A percentile compares a stretch with the other conserved stretches of the same genome.
Conservation (phyloP, 2,329 filamentous ascomycete genomes). For the Calycina herbarum region DNA sequence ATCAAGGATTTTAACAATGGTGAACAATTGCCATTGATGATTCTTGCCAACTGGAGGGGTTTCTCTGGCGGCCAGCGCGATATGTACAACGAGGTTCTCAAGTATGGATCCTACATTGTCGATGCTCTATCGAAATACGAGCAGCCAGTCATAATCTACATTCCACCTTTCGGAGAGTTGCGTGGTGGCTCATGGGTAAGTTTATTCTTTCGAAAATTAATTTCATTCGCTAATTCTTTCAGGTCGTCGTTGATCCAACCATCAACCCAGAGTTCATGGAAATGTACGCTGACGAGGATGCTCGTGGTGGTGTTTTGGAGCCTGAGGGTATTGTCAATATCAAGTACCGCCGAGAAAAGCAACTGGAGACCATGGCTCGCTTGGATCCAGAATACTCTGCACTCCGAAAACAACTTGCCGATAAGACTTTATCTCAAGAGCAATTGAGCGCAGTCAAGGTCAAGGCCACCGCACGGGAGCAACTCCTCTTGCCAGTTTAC, state of each 20-base stretch:
- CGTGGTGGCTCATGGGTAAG: constrained; percentile 93
- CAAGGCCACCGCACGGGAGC: constrained; percentile 82
- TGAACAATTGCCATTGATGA: constrained; percentile 97
- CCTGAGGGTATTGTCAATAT: constrained; percentile 98
- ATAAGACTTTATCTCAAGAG: constrained; percentile 67
- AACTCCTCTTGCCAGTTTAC: constrained; percentile 88
- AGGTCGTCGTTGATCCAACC: constrained; percentile 94
- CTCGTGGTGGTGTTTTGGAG: constrained; percentile 95
- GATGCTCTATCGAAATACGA: constrained; percentile 97
- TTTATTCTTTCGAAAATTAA: constrained; percentile 25
- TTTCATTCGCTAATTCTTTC: constrained; percentile 37
- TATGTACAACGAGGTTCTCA: constrained; percentile 99
- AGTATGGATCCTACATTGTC: constrained; percentile 99
- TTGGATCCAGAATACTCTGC: constrained; percentile 80
- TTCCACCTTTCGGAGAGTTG: constrained; percentile 92
- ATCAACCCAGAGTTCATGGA: constrained; percentile 98
- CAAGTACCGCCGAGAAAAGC: constrained; percentile 97
- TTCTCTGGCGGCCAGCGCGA: constrained; percentile 99
- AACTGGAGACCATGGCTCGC: constrained; percentile 95
- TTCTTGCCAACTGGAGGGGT: constrained; percentile 99
- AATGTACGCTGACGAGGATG: constrained; percentile 96
- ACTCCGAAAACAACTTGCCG: constrained; percentile 75
- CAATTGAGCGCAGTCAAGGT: constrained; percentile 76
- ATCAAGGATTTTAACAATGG: constrained; percentile 99
- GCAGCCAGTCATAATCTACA: constrained; percentile 99